Conservation (phyloP, 441 rosid genomes). For the Flueggea neowawraea region DNA sequence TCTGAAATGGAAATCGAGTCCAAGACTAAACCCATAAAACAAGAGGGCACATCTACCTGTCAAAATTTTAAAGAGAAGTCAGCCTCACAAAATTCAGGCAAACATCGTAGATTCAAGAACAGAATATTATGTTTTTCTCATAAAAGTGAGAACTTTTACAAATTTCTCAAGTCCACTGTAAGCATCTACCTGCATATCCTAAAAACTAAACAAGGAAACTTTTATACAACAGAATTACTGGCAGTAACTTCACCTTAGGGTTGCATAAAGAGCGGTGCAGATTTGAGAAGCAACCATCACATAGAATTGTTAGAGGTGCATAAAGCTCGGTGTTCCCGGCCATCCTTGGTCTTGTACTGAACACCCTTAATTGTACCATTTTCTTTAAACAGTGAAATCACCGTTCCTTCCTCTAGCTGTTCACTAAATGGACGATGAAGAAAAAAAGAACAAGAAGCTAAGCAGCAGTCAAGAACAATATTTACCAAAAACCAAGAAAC, state of each 20-base stretch:
- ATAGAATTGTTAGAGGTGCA: constrained; percentile 84
- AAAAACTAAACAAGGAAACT: background rate
- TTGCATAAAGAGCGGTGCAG: constrained; percentile 75
- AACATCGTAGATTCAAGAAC: constrained; percentile 3
- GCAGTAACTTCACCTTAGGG: constrained; percentile 53
- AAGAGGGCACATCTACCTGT: constrained; percentile 79
- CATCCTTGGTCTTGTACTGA: constrained; percentile 74
- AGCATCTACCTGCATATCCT: too few relatives aligned
- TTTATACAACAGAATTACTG: background rate
- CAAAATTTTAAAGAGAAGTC: constrained; percentile 1
- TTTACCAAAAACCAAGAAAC: background rate
- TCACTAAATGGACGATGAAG: constrained; percentile 35
- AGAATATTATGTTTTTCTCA: constrained; percentile 1
- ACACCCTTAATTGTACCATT: constrained; percentile 65
- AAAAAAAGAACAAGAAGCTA: background rate
- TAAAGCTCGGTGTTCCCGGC: constrained; percentile 42
- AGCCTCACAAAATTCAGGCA: constrained; percentile 9
- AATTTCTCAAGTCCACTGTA: background rate
- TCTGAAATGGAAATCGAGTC: constrained; percentile 62
- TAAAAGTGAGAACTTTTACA: background rate
- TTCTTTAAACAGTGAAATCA: constrained; percentile 69
- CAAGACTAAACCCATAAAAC: constrained; percentile 64
- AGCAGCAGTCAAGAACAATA: background rate
- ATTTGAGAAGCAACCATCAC: constrained; percentile 92
- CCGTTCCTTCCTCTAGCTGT: constrained; percentile 71